phyloP scores from a whole-genome alignment of 345 rosid genomes.

The Cardiospermum halicacabum region DNA sequence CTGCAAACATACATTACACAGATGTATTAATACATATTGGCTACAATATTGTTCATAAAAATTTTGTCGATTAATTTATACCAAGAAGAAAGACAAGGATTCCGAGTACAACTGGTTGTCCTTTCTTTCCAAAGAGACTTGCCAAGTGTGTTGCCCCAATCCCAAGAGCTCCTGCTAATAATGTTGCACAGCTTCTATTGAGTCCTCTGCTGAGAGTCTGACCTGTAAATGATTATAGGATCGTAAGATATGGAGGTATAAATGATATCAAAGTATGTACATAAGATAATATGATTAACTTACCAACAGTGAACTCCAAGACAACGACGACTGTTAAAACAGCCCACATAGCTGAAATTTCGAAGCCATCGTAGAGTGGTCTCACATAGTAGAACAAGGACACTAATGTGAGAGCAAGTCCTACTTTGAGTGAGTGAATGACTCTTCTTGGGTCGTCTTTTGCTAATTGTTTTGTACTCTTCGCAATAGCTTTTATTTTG shows the following conservation, averaged over 20 bases:
- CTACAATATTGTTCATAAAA: too few relatives aligned
- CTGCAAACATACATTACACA: conserved; percentile 24
- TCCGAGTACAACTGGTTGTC: conserved; percentile 63
- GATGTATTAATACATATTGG: too few relatives aligned
- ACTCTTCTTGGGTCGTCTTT: conserved; percentile 72
- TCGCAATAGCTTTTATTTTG: conserved; percentile 16
- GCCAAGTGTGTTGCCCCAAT: conserved; percentile 62
- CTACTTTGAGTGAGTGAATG: conserved; percentile 72
- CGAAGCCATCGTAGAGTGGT: conserved; percentile 66
- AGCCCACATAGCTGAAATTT: conserved; percentile 83
- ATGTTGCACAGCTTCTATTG: conserved; percentile 70
- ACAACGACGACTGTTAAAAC: conserved; percentile 75
- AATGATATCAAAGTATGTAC: too few relatives aligned
- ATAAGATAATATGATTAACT: conserved; percentile 18
- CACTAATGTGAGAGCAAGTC: conserved; percentile 68
- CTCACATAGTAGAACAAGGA: conserved; percentile 59
- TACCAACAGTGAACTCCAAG: conserved; percentile 79
- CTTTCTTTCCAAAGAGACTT: conserved; percentile 45
- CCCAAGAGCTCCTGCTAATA: conserved; percentile 56
- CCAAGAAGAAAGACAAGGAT: conserved; percentile 64
- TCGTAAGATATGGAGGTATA: too few relatives aligned
- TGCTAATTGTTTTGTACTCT: conserved; percentile 37
- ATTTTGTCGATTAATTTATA: too few relatives aligned
- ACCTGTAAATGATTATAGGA: too few relatives aligned
- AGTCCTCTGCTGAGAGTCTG: conserved; percentile 62